These are phyloP conservation scores for Penstemon newberryi DNA, from an alignment of 257 asterid species.

Conservation along the genomic window DNA sequence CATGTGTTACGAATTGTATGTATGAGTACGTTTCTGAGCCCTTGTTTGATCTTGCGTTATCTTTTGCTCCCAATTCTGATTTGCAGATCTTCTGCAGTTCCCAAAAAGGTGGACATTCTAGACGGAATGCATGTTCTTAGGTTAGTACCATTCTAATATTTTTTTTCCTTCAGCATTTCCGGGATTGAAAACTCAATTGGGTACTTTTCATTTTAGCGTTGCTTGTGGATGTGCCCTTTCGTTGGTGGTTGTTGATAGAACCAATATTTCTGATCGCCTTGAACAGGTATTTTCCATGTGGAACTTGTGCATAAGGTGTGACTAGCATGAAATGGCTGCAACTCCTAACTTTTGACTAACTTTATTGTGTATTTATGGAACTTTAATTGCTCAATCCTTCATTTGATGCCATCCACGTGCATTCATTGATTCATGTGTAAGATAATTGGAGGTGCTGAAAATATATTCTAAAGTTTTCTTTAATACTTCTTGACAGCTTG, in stretches of 20 bases:
- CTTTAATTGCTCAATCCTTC: neutral
- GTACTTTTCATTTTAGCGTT: constrained; percentile 51
- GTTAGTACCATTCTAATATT: constrained; percentile 38
- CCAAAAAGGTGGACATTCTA: constrained; percentile 80
- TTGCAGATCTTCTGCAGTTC: constrained; percentile 87
- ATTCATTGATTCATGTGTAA: neutral
- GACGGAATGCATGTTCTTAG: constrained; percentile 94
- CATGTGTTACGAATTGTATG: neutral
- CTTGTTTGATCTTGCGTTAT: constrained; percentile 9
- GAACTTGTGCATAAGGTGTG: neutral
- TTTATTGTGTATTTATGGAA: neutral
- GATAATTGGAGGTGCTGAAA: constrained; percentile 8
- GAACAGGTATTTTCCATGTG: constrained; percentile 58
- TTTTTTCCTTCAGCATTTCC: neutral
- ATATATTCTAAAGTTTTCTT: constrained; percentile 29
- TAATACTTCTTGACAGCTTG: constrained; percentile 58
- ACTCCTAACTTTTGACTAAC: neutral
- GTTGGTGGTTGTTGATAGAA: constrained; percentile 76
- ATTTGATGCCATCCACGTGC: neutral
- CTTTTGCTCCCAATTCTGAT: constrained; percentile 11
- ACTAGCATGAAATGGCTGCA: neutral
- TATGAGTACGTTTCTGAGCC: constrained; percentile 14
- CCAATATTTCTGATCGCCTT: constrained; percentile 58
- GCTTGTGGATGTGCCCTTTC: constrained; percentile 93
- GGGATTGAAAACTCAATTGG: constrained; percentile 15